Evolutionary conservation across 345 rosid genomes (phyloP).

Genomic region (Citrus medica): DNA sequence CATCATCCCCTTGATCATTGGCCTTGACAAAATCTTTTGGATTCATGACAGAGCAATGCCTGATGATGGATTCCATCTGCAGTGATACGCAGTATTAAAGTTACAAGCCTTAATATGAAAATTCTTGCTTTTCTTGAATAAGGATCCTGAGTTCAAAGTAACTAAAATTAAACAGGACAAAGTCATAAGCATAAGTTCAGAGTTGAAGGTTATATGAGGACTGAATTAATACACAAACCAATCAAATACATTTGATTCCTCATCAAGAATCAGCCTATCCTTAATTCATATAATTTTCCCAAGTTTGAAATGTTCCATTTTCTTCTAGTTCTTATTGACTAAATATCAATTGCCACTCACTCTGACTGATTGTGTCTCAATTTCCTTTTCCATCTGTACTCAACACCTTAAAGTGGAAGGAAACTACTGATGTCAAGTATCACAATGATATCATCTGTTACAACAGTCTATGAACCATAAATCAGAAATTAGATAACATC

Average conservation of each 20-base stretch:
- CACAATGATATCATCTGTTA: not conserved
- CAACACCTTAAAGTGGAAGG: not conserved
- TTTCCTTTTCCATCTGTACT: not conserved
- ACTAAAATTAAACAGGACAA: not conserved
- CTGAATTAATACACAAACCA: not conserved
- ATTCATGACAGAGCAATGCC: slow-evolving; percentile 73
- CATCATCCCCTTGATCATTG: slow-evolving; percentile 75
- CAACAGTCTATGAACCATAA: not conserved
- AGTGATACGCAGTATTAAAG: slow-evolving; percentile 2
- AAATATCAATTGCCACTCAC: not conserved
- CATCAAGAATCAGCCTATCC: not conserved
- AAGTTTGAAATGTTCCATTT: not conserved
- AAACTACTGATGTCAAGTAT: not conserved
- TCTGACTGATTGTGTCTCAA: not conserved
- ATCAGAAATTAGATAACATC: not conserved
- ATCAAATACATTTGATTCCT: not conserved
- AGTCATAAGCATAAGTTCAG: not conserved
- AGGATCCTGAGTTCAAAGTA: not conserved
- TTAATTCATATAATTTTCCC: not conserved
- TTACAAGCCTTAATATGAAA: slow-evolving; percentile 3
- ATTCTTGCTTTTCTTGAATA: not conserved
- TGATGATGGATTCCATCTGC: slow-evolving; percentile 78
- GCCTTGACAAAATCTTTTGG: slow-evolving; percentile 76
- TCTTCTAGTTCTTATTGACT: not conserved
- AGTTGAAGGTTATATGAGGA: not conserved